Conservation (phyloP, 202 grass and related monocot genomes). For the Carex sylvatica region DNA sequence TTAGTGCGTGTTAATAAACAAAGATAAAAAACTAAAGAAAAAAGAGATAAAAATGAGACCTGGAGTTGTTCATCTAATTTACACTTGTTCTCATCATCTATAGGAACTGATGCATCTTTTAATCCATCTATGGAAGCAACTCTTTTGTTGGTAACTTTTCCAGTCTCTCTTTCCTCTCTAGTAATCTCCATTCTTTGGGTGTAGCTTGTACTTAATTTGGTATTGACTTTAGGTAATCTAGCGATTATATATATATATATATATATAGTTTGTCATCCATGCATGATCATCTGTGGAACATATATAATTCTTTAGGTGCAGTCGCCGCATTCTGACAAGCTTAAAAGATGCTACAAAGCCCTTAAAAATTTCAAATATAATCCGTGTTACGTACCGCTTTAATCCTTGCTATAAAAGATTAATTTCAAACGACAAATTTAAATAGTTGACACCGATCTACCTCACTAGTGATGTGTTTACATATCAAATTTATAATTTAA, state of each 20-base stretch:
- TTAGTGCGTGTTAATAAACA: not conserved
- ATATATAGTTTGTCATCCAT: not conserved
- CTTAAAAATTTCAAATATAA: not conserved
- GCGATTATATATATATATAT: not conserved
- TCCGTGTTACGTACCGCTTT: not conserved
- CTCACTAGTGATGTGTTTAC: too few species aligned
- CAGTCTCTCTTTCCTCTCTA: constrained; percentile 20
- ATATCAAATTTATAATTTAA: too few species aligned
- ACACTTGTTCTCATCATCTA: constrained; percentile 29
- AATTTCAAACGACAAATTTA: too few species aligned
- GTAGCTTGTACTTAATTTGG: not conserved
- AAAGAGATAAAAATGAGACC: constrained; percentile 23
- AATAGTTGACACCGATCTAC: too few species aligned
- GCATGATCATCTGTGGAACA: constrained; percentile 18
- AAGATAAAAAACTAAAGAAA: not conserved
- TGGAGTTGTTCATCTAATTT: constrained; percentile 18
- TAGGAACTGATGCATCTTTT: constrained; percentile 9
- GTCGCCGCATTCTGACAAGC: not conserved
- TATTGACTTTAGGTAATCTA: not conserved
- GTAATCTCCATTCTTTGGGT: constrained; percentile 42
- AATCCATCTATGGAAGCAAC: constrained; percentile 2
- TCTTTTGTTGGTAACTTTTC: constrained; percentile 35
- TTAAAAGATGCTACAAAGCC: not conserved
- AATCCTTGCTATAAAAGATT: too few species aligned
- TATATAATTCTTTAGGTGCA: not conserved